phyloP scores from a whole-genome alignment of 495 filamentous ascomycete species.

The Aspergillus leporis region DNA sequence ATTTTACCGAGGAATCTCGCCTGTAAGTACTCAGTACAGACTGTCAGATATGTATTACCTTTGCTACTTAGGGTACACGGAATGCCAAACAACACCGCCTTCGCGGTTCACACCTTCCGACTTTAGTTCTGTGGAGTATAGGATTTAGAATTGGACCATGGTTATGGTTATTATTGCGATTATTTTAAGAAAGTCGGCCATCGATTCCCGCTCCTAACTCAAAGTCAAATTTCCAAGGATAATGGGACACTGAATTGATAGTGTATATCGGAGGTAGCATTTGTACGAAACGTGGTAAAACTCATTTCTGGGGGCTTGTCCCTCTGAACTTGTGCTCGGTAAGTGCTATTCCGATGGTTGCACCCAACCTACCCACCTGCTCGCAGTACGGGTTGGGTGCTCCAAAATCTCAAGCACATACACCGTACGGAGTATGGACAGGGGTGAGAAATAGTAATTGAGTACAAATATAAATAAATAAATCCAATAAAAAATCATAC shows the following conservation, averaged over 20 bases:
- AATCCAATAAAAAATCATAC: background rate
- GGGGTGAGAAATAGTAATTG: background rate
- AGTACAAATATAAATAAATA: background rate
- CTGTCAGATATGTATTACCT: background rate
- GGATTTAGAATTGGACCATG: constrained; percentile 12
- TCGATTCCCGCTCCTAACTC: constrained; percentile 14
- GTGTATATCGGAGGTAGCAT: too few relatives aligned
- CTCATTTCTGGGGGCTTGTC: too few relatives aligned
- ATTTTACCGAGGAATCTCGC: background rate
- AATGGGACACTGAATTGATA: too few relatives aligned
- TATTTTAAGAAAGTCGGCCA: constrained; percentile 13
- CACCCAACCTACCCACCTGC: constrained; percentile 2
- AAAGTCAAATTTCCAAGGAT: constrained; percentile 16
- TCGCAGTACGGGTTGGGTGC: constrained; percentile 9
- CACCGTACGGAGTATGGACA: too few relatives aligned
- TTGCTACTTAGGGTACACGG: background rate
- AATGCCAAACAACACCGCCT: background rate
- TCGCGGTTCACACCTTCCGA: constrained; percentile 10
- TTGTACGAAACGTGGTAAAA: constrained; percentile 1
- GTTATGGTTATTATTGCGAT: constrained; percentile 16
- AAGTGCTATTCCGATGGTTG: background rate
- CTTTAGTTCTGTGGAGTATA: constrained; percentile 3
- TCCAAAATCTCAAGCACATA: background rate
- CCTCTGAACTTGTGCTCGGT: background rate
- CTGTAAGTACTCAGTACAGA: background rate